phyloP scores from a whole-genome alignment of 2,329 filamentous ascomycete genomes.

The Alternaria consortialis region DNA sequence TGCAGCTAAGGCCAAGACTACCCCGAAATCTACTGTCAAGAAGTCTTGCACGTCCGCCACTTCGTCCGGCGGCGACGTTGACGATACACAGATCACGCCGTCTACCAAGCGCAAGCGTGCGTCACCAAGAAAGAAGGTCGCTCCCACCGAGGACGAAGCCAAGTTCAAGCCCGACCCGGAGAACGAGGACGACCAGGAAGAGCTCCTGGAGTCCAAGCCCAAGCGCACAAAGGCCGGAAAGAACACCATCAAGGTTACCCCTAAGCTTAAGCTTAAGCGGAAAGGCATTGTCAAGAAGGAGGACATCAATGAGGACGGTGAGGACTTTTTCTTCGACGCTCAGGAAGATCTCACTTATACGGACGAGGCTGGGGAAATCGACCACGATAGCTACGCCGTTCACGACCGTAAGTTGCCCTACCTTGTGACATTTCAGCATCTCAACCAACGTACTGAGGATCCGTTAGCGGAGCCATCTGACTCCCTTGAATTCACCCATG shows the following conservation, averaged over 20 bases:
- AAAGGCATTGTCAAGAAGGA: slow-evolving; percentile 3
- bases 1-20: slow-evolving; percentile 7
- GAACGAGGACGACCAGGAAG: slow-evolving; percentile 7
- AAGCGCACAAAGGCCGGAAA: slow-evolving; percentile 17
- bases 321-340: slow-evolving; percentile 16
- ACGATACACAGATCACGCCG: background rate
- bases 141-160: background rate
- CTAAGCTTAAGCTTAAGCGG: slow-evolving; percentile 8
- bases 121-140: slow-evolving; percentile 13
- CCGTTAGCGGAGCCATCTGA: background rate
- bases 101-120: slow-evolving; percentile 36
- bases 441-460: background rate
- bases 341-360: background rate
- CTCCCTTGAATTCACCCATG: background rate
- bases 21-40: slow-evolving; percentile 9
- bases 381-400: background rate
- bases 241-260: background rate
- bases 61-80: background rate
- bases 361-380: background rate
- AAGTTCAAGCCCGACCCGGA: slow-evolving; percentile 3
- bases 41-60: slow-evolving; percentile 8
- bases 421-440: background rate
- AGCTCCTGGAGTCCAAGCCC: background rate
- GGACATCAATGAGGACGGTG: background rate
- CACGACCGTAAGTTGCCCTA: slow-evolving; percentile 4